A percentile compares a stretch with the other conserved stretches of the same genome.
Evolutionary conservation across 2,329 filamentous ascomycete species (phyloP).

Genomic region (Fonsecaea pugnacius): DNA sequence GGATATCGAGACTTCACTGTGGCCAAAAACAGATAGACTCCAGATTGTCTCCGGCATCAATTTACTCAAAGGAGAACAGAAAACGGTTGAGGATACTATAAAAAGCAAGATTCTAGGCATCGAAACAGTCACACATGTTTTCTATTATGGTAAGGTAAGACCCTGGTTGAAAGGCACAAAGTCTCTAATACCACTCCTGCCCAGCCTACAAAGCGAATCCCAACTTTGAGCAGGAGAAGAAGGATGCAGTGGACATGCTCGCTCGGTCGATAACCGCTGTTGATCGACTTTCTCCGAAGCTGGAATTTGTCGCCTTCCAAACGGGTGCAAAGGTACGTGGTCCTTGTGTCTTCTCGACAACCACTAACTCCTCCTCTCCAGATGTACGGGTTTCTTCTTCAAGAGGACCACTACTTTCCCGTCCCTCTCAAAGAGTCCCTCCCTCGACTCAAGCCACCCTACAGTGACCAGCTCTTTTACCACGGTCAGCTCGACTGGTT

Average conservation of each 20-base stretch:
- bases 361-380: not conserved
- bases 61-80: conserved; percentile 34
- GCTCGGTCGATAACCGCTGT: conserved; percentile 18
- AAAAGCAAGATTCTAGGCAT: conserved; percentile 42
- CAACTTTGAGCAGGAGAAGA: conserved; percentile 22
- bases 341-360: not conserved
- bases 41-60: conserved; percentile 49
- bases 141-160: conserved; percentile 29
- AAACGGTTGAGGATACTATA: conserved; percentile 33
- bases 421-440: conserved; percentile 41
- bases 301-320: conserved; percentile 23
- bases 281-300: conserved; percentile 15
- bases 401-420: conserved; percentile 20
- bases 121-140: conserved; percentile 48
- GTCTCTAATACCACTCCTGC: not conserved
- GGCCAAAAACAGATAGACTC: conserved; percentile 43
- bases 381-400: conserved; percentile 25
- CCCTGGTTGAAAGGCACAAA: not conserved
- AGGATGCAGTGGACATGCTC: conserved; percentile 24
- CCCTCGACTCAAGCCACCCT: conserved; percentile 39
- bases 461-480: conserved; percentile 41
- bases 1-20: conserved; percentile 41
- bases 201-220: conserved; percentile 24
- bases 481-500: conserved; percentile 40
- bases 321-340: conserved; percentile 19